Evolutionary conservation across 2,329 filamentous ascomycete genomes (phyloP).

Genomic region (Epichloe elymi): DNA sequence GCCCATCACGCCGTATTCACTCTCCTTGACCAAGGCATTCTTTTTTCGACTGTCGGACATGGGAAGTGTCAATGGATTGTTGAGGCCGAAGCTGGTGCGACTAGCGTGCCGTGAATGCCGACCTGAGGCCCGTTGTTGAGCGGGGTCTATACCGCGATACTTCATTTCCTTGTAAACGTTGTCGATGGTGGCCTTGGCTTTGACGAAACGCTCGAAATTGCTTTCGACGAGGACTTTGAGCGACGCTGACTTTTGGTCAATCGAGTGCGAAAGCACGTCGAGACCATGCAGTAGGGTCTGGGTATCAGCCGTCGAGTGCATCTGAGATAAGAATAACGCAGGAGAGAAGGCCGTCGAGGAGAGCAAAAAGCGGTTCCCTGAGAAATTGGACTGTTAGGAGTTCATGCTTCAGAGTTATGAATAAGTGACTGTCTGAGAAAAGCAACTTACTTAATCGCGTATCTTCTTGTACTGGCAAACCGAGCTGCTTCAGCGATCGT

Average conservation of each 20-base stretch:
- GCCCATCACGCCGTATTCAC: conserved; percentile 75
- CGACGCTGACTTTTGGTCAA: conserved; percentile 94
- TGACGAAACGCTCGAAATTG: conserved; percentile 96
- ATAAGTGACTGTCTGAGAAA: conserved; percentile 12
- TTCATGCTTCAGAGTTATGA: not conserved
- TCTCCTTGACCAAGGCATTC: conserved; percentile 85
- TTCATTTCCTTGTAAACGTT: conserved; percentile 99
- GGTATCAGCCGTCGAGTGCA: conserved; percentile 77
- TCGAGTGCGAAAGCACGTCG: conserved; percentile 75
- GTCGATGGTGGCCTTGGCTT: conserved; percentile 94
- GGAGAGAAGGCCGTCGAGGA: conserved; percentile 95
- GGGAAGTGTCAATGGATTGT: conserved; percentile 24
- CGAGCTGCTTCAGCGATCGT: conserved; percentile 59
- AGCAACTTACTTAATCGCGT: conserved; percentile 50
- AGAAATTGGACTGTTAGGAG: conserved; percentile 8
- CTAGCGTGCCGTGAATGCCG: conserved; percentile 55
- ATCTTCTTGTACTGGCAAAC: conserved; percentile 76
- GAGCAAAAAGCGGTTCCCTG: conserved; percentile 83
- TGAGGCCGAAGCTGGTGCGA: conserved; percentile 44
- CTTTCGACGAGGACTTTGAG: conserved; percentile 93
- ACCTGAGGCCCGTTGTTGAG: conserved; percentile 25
- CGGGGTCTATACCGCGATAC: conserved; percentile 47
- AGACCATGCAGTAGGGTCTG: conserved; percentile 68
- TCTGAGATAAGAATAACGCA: conserved; percentile 78
- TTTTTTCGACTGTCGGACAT: conserved; percentile 59